phyloP scores from a whole-genome alignment of 768 basidiomycete genomes.

The Auriscalpium vulgare region DNA sequence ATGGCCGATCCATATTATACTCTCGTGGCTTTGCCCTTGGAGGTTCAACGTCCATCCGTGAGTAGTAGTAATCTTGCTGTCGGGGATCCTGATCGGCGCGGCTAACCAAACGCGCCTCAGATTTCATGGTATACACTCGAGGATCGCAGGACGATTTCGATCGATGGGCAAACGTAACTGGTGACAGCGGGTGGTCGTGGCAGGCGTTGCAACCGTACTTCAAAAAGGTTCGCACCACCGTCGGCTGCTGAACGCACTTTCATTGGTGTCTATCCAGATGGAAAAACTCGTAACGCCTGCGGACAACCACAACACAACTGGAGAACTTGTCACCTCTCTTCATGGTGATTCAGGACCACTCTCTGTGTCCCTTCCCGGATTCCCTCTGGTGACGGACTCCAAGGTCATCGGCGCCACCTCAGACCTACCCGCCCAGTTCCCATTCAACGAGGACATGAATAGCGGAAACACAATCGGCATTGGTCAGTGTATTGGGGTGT shows the following conservation, averaged over 20 bases:
- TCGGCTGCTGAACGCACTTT: background rate
- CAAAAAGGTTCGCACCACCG: background rate
- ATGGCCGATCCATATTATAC: conserved; percentile 1
- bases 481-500: conserved; percentile 20
- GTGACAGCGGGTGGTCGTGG: conserved; percentile 20
- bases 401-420: conserved; percentile 29
- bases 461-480: conserved; percentile 34
- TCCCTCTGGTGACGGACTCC: conserved; percentile 17
- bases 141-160: conserved; percentile 21
- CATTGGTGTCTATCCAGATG: conserved; percentile 19
- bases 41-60: conserved; percentile 1
- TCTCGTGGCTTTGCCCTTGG: background rate
- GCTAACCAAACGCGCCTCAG: conserved; percentile 4
- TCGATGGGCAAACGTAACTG: conserved; percentile 17
- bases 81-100: background rate
- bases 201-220: background rate
- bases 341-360: conserved; percentile 30
- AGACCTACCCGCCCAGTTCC: conserved; percentile 29
- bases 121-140: conserved; percentile 22
- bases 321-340: conserved; percentile 28
- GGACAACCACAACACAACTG: conserved; percentile 31
- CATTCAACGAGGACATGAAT: conserved; percentile 35
- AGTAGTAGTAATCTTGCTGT: background rate
- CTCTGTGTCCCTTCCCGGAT: conserved; percentile 12
- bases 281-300: conserved; percentile 30